Percentiles rank a stretch among this genome's conserved stretches.
Conservation (phyloP, 2,329 filamentous ascomycete genomes). For the Penicillium sp. region DNA sequence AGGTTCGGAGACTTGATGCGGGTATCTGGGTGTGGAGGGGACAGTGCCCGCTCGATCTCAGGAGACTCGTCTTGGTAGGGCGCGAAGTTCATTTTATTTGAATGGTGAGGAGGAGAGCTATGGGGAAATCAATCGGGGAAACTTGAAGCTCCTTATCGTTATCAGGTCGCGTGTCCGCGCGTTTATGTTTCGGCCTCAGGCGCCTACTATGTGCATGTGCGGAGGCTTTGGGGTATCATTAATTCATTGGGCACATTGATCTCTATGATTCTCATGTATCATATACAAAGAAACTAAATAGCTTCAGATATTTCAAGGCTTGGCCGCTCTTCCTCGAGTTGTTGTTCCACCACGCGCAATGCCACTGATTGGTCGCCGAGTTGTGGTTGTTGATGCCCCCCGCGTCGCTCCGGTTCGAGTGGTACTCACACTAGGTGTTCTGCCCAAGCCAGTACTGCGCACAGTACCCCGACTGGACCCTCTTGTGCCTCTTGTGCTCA, state of each 20-base stretch:
- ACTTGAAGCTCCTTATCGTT: constrained; percentile 16
- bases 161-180: constrained; percentile 12
- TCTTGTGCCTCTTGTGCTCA: constrained; percentile 35
- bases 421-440: constrained; percentile 36
- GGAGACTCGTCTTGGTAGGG: constrained; percentile 94
- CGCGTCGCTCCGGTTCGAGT: constrained; percentile 32
- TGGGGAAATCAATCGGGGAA: constrained; percentile 2
- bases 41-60: constrained; percentile 78
- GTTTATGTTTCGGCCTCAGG: constrained; percentile 9
- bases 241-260: constrained; percentile 17
- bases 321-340: constrained; percentile 32
- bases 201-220: not conserved
- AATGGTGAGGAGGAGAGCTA: constrained; percentile 2
- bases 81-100: constrained; percentile 80
- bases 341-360: constrained; percentile 40
- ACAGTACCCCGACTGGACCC: constrained; percentile 37
- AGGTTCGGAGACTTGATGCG: constrained; percentile 56
- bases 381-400: constrained; percentile 33
- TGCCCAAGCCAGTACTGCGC: constrained; percentile 35
- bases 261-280: not conserved
- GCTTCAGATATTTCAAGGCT: constrained; percentile 15
- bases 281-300: not conserved
- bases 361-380: constrained; percentile 40
- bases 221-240: constrained; percentile 16
- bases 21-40: constrained; percentile 60